Evolutionary conservation across 2,329 filamentous ascomycete species (phyloP).

Genomic region (Aspergillus chevalieri): DNA sequence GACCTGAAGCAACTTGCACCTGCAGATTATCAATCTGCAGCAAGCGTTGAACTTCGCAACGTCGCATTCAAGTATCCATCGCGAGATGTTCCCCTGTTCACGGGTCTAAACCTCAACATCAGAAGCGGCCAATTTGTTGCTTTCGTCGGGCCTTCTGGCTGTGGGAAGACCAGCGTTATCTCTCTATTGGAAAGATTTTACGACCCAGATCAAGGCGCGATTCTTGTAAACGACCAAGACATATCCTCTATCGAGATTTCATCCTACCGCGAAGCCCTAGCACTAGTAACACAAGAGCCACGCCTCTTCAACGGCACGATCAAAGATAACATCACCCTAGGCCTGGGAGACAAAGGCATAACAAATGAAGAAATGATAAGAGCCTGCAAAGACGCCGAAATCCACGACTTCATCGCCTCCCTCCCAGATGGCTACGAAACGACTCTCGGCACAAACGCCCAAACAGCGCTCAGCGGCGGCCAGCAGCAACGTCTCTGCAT

Average conservation of each 20-base stretch:
- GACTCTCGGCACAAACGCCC: constrained; percentile 44
- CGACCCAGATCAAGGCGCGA: constrained; percentile 34
- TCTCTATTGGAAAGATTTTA: constrained; percentile 45
- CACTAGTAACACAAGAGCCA: constrained; percentile 40
- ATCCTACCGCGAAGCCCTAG: constrained; percentile 26
- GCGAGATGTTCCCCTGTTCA: constrained; percentile 24
- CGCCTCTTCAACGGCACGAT: constrained; percentile 42
- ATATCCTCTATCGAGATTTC: neutral
- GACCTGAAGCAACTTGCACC: neutral
- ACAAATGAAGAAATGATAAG: constrained; percentile 39
- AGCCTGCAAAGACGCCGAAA: constrained; percentile 48
- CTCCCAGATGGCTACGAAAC: constrained; percentile 49
- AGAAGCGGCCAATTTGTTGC: constrained; percentile 39
- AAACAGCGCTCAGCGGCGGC: constrained; percentile 46
- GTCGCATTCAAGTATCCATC: constrained; percentile 34
- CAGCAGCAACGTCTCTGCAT: constrained; percentile 54
- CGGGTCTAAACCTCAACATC: constrained; percentile 27
- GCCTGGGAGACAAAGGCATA: constrained; percentile 29
- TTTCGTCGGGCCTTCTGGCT: constrained; percentile 45
- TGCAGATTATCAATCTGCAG: constrained; percentile 11
- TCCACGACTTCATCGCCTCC: constrained; percentile 48
- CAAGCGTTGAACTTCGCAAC: constrained; percentile 26
- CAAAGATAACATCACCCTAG: constrained; percentile 44
- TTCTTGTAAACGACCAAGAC: constrained; percentile 29
- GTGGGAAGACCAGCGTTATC: constrained; percentile 44